Evolutionary conservation across 2,329 filamentous ascomycete genomes (phyloP).

Genomic region (Xylariomycetidae sp.): DNA sequence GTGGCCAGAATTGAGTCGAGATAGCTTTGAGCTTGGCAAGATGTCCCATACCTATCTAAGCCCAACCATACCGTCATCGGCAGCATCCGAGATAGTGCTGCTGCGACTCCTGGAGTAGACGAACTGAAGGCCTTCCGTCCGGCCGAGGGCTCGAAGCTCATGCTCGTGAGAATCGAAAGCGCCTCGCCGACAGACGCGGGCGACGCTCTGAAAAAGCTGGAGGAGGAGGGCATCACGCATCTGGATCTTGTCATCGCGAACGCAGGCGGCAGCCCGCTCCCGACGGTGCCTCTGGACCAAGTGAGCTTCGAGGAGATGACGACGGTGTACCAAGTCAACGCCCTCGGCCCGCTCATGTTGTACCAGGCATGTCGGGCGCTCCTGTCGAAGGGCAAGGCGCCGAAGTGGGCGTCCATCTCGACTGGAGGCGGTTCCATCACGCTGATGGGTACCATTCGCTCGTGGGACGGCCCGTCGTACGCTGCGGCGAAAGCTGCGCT

Average conservation of each 20-base stretch:
- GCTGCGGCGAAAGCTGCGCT: slow-evolving; percentile 26
- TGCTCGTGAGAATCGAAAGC: slow-evolving; percentile 29
- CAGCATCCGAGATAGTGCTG: slow-evolving; percentile 28
- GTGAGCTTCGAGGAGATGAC: slow-evolving; percentile 22
- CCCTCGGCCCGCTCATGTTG: slow-evolving; percentile 23
- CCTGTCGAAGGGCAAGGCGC: slow-evolving; percentile 24
- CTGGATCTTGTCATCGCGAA: slow-evolving; percentile 35
- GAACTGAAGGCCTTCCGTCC: slow-evolving; percentile 21
- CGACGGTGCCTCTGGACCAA: slow-evolving; percentile 22
- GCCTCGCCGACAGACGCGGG: slow-evolving; percentile 20
- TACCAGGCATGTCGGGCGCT: slow-evolving; percentile 28
- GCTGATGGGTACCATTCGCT: slow-evolving; percentile 11
- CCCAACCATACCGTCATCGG: slow-evolving; percentile 35
- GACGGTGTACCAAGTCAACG: slow-evolving; percentile 22
- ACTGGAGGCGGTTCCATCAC: slow-evolving; percentile 21
- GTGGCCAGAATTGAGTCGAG: neutral
- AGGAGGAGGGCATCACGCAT: slow-evolving; percentile 21
- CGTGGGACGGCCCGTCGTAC: slow-evolving; percentile 19
- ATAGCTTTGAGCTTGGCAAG: neutral
- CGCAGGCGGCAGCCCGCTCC: slow-evolving; percentile 24
- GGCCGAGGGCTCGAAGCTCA: slow-evolving; percentile 22
- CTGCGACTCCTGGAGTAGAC: slow-evolving; percentile 14
- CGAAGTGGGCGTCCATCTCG: slow-evolving; percentile 28
- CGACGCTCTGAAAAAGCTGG: slow-evolving; percentile 20
- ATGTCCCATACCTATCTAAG: slow-evolving; percentile 31